These are phyloP conservation scores for Rubia tinctorum DNA, from an alignment of 305 asterid genomes.

Conservation along the genomic window DNA sequence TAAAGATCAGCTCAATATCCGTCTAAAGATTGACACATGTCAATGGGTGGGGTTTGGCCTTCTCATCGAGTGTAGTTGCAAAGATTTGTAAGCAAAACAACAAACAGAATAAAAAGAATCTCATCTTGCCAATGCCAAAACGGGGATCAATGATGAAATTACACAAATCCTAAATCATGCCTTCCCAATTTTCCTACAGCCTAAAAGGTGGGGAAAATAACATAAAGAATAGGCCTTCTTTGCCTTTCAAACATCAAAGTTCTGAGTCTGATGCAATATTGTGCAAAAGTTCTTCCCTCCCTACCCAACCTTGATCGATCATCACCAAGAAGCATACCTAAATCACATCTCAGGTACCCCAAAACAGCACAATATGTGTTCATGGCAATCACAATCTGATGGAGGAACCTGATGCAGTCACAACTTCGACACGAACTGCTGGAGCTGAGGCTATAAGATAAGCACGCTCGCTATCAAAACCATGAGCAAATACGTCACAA, in stretches of 20 bases:
- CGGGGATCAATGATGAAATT: background rate
- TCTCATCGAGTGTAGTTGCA: too few species aligned
- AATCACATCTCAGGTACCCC: background rate
- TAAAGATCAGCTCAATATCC: too few species aligned
- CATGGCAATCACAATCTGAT: constrained; percentile 1
- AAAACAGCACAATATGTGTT: constrained; percentile 5
- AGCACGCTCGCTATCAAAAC: constrained; percentile 29
- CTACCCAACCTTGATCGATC: background rate
- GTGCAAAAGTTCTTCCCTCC: background rate
- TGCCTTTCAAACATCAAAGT: background rate
- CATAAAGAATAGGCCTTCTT: background rate
- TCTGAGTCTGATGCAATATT: background rate
- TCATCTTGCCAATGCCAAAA: background rate
- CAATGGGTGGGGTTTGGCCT: too few species aligned
- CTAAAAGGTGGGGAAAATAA: background rate
- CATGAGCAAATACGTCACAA: constrained; percentile 24
- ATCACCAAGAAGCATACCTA: background rate
- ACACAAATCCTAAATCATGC: constrained; percentile 5
- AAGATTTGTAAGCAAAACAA: background rate
- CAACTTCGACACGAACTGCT: background rate
- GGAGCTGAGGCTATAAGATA: constrained; percentile 21
- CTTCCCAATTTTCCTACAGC: constrained; percentile 4
- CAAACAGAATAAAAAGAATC: background rate
- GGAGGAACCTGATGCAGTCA: background rate
- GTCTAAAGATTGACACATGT: too few species aligned